Evolutionary conservation across 768 basidiomycete species (phyloP), one percentile per base, ranked within the genome.

Genomic region (Guyanaporus albipodus): DNA sequence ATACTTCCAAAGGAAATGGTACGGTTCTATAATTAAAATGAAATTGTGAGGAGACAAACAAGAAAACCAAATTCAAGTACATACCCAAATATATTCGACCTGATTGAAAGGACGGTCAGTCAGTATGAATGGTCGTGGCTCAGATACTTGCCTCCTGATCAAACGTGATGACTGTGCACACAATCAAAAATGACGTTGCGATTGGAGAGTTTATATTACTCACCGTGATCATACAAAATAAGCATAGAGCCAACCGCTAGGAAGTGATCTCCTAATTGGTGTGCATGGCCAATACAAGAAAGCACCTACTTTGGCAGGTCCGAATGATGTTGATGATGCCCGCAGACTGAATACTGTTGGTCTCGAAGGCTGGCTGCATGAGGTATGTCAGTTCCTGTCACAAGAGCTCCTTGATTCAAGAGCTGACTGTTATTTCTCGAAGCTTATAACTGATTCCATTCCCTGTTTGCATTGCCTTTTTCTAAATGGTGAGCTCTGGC

Each of bases 61-160:
- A 31, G 10, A 31, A 31, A 10, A 17, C 11, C 6, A 18, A n/a
- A 2, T 6, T 3, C 1, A 15, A 4, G 4, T 21, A 27, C 46
- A 36, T 40, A 59, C 60, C 60, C 59, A 62, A 29, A 62, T 19
- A 43, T 59, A 21, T 23, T 53, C 35, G 18, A 62, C 46, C 59
- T 56, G 14, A 7, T 40, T n/a, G 2, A 5, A 26, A n/a, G 6
- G 14, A 12, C 8, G 8, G 6, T 52, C 19, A 42, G 42, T 31
- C 17, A 3, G n/a, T 11, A 19, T 9, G 2, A 11, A 17, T 19
- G 14, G 4, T 17, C 1, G 24, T 22, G 17, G 12, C 14, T 32
- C 9, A 8, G 11, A 39, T 12, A 10, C 31, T 39, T 18, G 53
- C 59, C 49, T 60, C 59, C 33, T 40, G 38, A 35, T 50, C 53